A percentile compares a stretch with the other conserved stretches of the same genome.
phyloP scores from a whole-genome alignment of 805 yeast species.

The Candida qinlingensis region DNA sequence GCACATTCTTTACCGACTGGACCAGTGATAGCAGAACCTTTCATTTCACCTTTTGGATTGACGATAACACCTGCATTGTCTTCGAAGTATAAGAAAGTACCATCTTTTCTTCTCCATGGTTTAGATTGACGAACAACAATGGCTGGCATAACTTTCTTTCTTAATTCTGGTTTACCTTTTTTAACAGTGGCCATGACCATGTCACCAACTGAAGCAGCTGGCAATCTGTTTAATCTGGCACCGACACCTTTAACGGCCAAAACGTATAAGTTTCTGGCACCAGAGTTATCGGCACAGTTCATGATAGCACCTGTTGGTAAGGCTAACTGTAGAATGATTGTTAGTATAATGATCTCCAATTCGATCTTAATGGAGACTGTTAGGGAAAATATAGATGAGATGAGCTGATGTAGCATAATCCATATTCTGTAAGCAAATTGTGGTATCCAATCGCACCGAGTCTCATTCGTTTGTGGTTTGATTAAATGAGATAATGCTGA shows the following conservation, averaged over 20 bases:
- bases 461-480: too few species aligned
- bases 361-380: neutral
- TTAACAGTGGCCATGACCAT: conserved; percentile 99
- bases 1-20: conserved; percentile 99
- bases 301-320: conserved; percentile 99
- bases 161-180: conserved; percentile 99
- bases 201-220: conserved; percentile 99
- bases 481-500: too few species aligned
- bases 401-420: neutral
- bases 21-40: conserved; percentile 99
- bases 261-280: conserved; percentile 99
- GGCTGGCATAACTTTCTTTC: conserved; percentile 99
- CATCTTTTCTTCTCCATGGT: conserved; percentile 99
- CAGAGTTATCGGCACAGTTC: conserved; percentile 99
- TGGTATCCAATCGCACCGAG: too few species aligned
- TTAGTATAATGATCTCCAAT: conserved; percentile 6
- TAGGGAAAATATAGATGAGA: neutral
- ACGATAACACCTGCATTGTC: conserved; percentile 99
- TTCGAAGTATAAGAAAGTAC: conserved; percentile 98
- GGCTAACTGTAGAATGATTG: conserved; percentile 64
- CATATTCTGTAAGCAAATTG: neutral
- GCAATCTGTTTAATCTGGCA: conserved; percentile 99
- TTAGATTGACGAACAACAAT: conserved; percentile 98
- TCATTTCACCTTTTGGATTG: conserved; percentile 99
- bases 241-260: conserved; percentile 98